A percentile compares a stretch with the other conserved stretches of the same genome.
phyloP scores from a whole-genome alignment of 805 yeast genomes.

The Ogataea zsoltii region DNA sequence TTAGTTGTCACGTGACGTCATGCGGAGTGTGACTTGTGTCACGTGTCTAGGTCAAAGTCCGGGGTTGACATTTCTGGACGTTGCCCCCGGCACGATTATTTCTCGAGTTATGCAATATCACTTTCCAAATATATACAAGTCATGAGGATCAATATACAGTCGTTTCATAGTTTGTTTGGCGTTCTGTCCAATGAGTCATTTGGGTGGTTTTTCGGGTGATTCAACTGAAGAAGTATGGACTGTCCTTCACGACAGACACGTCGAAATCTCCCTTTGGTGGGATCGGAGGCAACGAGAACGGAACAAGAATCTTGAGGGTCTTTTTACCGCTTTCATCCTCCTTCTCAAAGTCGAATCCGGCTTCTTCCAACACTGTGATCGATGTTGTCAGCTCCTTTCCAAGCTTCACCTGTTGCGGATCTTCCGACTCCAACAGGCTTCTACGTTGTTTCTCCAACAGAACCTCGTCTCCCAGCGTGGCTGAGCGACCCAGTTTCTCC shows the following conservation, averaged over 20 bases:
- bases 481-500: conserved; percentile 49
- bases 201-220: conserved; percentile 4
- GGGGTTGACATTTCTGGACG: no score
- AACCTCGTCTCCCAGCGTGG: conserved; percentile 73
- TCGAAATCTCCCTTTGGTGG: conserved; percentile 86
- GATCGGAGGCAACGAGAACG: conserved; percentile 67
- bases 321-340: conserved; percentile 22
- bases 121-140: background rate
- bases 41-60: no score
- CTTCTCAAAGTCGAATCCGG: conserved; percentile 20
- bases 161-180: no score
- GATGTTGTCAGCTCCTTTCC: conserved; percentile 69
- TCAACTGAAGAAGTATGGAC: conserved; percentile 72
- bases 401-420: conserved; percentile 46
- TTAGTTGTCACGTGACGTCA: no score
- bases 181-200: no score
- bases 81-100: no score
- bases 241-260: conserved; percentile 66
- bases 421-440: conserved; percentile 50
- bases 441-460: conserved; percentile 67
- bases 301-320: conserved; percentile 53
- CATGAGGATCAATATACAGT: conserved; percentile 3
- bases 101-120: background rate
- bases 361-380: conserved; percentile 51
- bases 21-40: no score